Percentiles rank a stretch among this genome's conserved stretches.
These are phyloP conservation scores for Vicia villosa DNA, from an alignment of 306 rosid species.

Conservation along the genomic window DNA sequence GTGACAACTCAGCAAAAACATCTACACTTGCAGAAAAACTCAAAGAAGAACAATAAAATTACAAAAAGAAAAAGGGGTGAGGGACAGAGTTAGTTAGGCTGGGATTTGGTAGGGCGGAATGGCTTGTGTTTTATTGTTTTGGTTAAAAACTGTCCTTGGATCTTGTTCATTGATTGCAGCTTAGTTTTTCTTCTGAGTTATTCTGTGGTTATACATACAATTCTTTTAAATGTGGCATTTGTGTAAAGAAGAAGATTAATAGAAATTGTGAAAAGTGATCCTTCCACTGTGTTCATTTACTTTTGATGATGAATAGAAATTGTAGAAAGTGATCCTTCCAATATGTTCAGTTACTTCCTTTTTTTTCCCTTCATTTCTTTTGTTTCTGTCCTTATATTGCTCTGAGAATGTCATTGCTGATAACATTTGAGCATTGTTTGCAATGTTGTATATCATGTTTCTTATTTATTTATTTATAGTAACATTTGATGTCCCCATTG, in stretches of 20 bases:
- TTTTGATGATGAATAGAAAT: background rate
- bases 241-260: slow-evolving; percentile 7
- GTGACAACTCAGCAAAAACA: slow-evolving; percentile 12
- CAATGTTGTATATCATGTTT: background rate
- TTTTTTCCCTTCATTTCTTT: background rate
- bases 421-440: background rate
- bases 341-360: background rate
- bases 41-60: slow-evolving; percentile 26
- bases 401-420: background rate
- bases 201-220: background rate
- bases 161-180: slow-evolving; percentile 2
- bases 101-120: background rate
- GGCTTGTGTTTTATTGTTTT: background rate
- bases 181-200: background rate
- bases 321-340: slow-evolving; percentile 1
- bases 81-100: slow-evolving; percentile 2
- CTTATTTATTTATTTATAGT: background rate
- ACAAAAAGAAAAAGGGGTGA: slow-evolving; percentile 5
- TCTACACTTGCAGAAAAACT: slow-evolving; percentile 21
- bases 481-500: too few relatives aligned
- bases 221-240: background rate
- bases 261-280: background rate
- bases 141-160: slow-evolving; percentile 8
- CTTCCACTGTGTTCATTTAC: background rate
- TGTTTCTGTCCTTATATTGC: background rate